Evolutionary conservation across 352 stramenopile species (phyloP).

Genomic region (Globisporangium polare): DNA sequence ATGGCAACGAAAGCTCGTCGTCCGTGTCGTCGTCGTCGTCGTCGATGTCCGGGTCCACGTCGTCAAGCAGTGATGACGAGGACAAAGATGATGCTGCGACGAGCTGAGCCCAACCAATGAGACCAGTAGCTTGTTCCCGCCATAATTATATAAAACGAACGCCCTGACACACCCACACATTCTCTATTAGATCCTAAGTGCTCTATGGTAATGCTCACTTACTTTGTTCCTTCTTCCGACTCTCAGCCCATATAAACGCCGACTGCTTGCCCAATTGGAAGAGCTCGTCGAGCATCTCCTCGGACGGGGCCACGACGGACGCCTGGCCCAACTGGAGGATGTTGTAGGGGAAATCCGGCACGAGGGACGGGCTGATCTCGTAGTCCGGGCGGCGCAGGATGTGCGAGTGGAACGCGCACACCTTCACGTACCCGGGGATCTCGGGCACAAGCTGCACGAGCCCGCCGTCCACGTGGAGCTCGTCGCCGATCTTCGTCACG

Average conservation of each 20-base stretch:
- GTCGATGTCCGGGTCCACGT: constrained; percentile 28
- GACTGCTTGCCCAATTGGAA: constrained; percentile 53
- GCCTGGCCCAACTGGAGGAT: constrained; percentile 55
- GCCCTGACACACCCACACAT: background rate
- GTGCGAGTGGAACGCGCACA: constrained; percentile 63
- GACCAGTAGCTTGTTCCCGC: background rate
- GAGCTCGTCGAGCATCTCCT: constrained; percentile 57
- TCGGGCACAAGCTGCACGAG: constrained; percentile 68
- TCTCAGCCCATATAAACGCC: constrained; percentile 44
- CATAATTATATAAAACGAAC: background rate
- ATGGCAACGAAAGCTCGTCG: constrained; percentile 46
- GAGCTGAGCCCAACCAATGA: background rate
- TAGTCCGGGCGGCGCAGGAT: constrained; percentile 59
- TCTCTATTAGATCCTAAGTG: background rate
- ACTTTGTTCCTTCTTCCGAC: constrained; percentile 1
- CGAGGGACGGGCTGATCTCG: constrained; percentile 70
- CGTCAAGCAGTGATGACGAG: constrained; percentile 45
- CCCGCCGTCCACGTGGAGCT: constrained; percentile 69
- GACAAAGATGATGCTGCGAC: constrained; percentile 3
- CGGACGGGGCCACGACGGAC: constrained; percentile 52
- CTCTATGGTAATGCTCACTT: background rate
- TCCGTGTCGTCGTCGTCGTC: constrained; percentile 47
- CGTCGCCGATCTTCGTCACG: constrained; percentile 47
- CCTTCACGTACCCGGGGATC: constrained; percentile 57
- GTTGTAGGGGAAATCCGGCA: constrained; percentile 50